Percentiles rank a stretch among this genome's conserved stretches.
phyloP scores from a whole-genome alignment of 805 yeast species.

The Metschnikowia sp. region DNA sequence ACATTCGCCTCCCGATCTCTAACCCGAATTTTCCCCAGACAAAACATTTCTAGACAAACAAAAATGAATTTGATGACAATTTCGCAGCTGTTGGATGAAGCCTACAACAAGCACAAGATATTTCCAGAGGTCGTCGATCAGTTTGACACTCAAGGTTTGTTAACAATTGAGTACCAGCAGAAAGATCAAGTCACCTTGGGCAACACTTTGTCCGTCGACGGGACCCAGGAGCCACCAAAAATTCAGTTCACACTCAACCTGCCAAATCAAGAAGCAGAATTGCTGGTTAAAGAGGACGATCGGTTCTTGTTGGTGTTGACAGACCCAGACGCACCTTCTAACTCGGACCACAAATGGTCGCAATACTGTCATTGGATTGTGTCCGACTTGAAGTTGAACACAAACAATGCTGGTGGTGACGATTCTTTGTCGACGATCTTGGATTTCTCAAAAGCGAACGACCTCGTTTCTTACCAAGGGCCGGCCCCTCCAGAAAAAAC shows the following conservation, averaged over 20 bases:
- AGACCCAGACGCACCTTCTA: constrained; percentile 93
- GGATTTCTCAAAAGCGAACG: constrained; percentile 35
- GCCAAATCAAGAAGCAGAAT: constrained; percentile 39
- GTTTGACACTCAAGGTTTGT: constrained; percentile 49
- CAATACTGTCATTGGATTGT: constrained; percentile 78
- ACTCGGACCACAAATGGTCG: constrained; percentile 80
- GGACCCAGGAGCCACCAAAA: constrained; percentile 65
- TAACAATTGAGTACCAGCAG: constrained; percentile 55
- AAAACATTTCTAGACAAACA: constrained; percentile 3
- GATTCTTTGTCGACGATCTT: constrained; percentile 28
- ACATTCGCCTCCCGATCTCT: not conserved
- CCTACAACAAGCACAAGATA: constrained; percentile 46
- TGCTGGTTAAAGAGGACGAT: constrained; percentile 44
- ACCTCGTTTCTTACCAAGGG: constrained; percentile 60
- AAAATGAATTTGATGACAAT: constrained; percentile 49
- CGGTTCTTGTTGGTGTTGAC: constrained; percentile 75
- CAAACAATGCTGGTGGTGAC: constrained; percentile 19
- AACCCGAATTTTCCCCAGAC: not conserved
- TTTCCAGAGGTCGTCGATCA: constrained; percentile 52
- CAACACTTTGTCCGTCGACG: constrained; percentile 59
- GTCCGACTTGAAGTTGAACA: constrained; percentile 48
- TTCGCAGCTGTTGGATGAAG: constrained; percentile 52
- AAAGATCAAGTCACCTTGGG: constrained; percentile 77
- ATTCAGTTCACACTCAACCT: constrained; percentile 63
- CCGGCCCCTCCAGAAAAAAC: constrained; percentile 91